Base-by-base conservation (phyloP, 306 rosid genomes). In the Medicago truncatula region DNA sequence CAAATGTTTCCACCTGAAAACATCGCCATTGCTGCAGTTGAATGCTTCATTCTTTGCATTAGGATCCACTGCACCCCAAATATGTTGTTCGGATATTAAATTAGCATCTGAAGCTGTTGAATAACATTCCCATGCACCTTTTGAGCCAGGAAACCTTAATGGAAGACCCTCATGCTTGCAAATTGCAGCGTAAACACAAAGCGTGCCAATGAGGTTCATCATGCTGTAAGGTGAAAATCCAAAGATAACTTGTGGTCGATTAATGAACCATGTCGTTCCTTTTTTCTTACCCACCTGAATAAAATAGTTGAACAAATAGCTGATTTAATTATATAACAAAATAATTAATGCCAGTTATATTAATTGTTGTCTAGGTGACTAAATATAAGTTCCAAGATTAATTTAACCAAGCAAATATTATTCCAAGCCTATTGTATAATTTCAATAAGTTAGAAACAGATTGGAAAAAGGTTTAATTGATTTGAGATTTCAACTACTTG, bases 11-110 rank as follows among this genome's bases (percentile, higher is more conserved):
- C 97, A 89, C 80, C 56, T 89, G 65, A 70, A 91, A 15, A 88
- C 87, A 12, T 89, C 92, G 5, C 89, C 92, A 5, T 87, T 89
- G 73, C 73, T 89, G 47, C 82, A 76, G 39, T 91, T 91, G 21
- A 91, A 91, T 0, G 88, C 91, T n/a, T 91, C 89, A 60, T 91
- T 87, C 65, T 76, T 64, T 2, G 90, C 90, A 28, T 87, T 76
- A 1, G 90, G 91, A 40, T 91, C 93, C 71, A 88, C 96, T 74
- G 89, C 89, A 1, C 90, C 91, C 96, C 93, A 88, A 25, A 88
- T 87, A 2, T 91, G 93, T 67, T 91, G 96, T 83, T 91, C 93
- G 1, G 91, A 93, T 5, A 88, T 76, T 82, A 90, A 77, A 83
- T 91, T 91, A 0, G 92, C 92, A 69, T 91, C 97, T 1, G 97